Evolutionary conservation across 2,329 filamentous ascomycete species (phyloP).

Genomic region (Aureobasidium sp.): DNA sequence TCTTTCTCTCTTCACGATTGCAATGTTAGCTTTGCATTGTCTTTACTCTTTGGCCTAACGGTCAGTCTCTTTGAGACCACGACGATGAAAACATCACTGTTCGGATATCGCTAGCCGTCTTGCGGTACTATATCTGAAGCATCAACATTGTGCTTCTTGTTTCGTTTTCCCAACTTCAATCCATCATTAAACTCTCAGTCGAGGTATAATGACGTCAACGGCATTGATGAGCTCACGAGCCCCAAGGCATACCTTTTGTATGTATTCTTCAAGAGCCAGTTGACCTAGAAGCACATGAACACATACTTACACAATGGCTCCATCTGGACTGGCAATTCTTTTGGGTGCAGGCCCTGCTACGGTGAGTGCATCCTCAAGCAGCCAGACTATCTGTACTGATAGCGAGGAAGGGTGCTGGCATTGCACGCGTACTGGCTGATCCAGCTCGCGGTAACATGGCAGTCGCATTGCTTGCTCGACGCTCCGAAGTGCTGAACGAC

Average conservation of each 20-base stretch:
- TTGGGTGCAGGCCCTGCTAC: constrained; percentile 42
- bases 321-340: constrained; percentile 40
- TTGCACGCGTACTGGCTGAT: constrained; percentile 45
- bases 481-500: constrained; percentile 36
- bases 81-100: not conserved
- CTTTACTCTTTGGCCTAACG: not conserved
- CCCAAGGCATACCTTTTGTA: not conserved
- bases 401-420: constrained; percentile 40
- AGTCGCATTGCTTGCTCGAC: constrained; percentile 45
- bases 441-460: constrained; percentile 46
- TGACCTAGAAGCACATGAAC: not conserved
- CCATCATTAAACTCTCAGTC: not conserved
- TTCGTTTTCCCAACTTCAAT: not conserved
- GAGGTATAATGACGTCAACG: not conserved
- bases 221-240: not conserved
- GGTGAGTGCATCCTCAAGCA: constrained; percentile 18
- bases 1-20: too few species aligned
- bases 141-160: not conserved
- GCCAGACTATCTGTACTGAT: not conserved
- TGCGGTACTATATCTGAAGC: not conserved
- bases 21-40: too few species aligned
- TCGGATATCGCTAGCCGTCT: not conserved
- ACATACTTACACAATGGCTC: not conserved
- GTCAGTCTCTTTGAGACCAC: not conserved
- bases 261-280: not conserved